Evolutionary conservation across 139 green algal species (phyloP).

Genomic region (Coelastrella sp.): DNA sequence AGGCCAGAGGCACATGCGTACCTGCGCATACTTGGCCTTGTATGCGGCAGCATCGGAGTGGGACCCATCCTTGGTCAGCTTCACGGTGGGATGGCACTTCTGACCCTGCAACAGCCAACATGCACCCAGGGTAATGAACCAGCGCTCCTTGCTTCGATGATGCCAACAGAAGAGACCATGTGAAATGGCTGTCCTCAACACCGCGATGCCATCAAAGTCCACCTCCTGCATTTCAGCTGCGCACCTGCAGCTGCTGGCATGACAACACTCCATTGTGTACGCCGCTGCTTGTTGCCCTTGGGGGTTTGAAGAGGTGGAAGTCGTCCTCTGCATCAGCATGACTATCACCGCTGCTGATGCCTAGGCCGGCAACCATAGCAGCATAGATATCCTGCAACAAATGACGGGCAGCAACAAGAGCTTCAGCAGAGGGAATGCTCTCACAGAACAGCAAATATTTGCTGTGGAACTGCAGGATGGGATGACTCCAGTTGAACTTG

Average conservation of each 20-base stretch:
- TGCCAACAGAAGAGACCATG: no score
- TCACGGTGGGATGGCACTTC: not conserved
- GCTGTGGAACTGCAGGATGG: not conserved
- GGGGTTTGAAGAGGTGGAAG: not conserved
- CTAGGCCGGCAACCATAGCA: slow-evolving; percentile 28
- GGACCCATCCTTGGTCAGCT: not conserved
- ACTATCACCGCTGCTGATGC: slow-evolving; percentile 1
- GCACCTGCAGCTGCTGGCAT: no score
- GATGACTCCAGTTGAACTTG: not conserved
- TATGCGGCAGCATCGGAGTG: not conserved
- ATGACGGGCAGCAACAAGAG: not conserved
- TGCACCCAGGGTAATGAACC: no score
- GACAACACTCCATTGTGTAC: no score
- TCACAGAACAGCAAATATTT: not conserved
- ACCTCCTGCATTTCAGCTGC: no score
- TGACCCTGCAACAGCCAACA: slow-evolving; percentile 10
- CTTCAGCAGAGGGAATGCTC: not conserved
- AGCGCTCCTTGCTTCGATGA: no score
- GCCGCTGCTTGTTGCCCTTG: no score
- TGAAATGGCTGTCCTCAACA: no score
- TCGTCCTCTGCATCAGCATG: not conserved
- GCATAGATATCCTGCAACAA: slow-evolving; percentile 35
- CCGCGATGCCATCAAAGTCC: no score
- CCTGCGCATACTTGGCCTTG: slow-evolving; percentile 36
- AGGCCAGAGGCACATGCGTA: not conserved